A percentile compares a stretch with the other conserved stretches of the same genome.
phyloP scores from a whole-genome alignment of 1,139 yeast genomes.

The Candida sojae region DNA sequence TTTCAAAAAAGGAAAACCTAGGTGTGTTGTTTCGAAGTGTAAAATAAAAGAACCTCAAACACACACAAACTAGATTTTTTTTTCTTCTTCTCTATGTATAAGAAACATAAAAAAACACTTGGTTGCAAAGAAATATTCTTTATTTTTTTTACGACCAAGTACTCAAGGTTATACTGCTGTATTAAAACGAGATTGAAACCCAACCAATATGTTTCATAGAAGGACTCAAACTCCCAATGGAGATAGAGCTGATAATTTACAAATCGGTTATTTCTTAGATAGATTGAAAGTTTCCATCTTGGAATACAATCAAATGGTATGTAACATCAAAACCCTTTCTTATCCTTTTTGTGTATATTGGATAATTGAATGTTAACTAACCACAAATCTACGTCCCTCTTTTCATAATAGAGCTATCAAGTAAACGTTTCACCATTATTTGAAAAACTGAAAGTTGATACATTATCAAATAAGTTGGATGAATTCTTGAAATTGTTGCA shows the following conservation, averaged over 20 bases:
- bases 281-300: conserved; percentile 6
- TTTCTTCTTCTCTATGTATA: neutral
- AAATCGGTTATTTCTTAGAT: conserved; percentile 10
- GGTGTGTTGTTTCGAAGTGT: conserved; percentile 1
- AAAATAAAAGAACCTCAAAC: neutral
- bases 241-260: conserved; percentile 1
- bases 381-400: no score
- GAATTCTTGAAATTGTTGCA: conserved; percentile 4
- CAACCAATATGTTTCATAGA: conserved; percentile 1
- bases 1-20: neutral
- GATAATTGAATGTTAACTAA: no score
- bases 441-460: conserved; percentile 8
- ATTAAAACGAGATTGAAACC: conserved; percentile 3
- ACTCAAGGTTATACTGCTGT: neutral
- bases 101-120: neutral
- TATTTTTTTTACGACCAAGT: conserved; percentile 1
- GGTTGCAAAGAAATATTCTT: neutral
- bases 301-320: conserved; percentile 10
- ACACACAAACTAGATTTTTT: neutral
- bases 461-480: conserved; percentile 5
- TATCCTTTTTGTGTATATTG: no score
- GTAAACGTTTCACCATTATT: neutral
- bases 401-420: neutral
- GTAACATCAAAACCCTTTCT: neutral
- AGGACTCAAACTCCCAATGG: neutral